Evolutionary conservation across 257 asterid genomes (phyloP).

Genomic region (Solanum phureja): DNA sequence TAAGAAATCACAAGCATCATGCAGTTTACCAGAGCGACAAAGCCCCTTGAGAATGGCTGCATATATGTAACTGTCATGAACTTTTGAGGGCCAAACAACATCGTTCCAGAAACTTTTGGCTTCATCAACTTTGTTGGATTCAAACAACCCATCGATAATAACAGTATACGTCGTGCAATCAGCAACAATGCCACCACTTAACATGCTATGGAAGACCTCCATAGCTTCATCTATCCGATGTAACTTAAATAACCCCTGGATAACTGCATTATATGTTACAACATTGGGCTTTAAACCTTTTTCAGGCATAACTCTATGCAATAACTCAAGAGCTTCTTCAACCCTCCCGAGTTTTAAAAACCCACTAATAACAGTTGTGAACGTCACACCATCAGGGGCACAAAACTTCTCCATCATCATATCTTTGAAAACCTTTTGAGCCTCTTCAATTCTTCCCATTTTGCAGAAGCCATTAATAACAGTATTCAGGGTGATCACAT

Average conservation of each 20-base stretch:
- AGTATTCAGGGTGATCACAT: slow-evolving; percentile 66
- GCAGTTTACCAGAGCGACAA: slow-evolving; percentile 32
- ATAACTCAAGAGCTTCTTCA: slow-evolving; percentile 46
- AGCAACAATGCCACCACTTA: slow-evolving; percentile 24
- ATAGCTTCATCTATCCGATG: slow-evolving; percentile 51
- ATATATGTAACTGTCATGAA: slow-evolving; percentile 62
- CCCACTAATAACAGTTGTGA: slow-evolving; percentile 54
- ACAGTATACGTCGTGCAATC: slow-evolving; percentile 56
- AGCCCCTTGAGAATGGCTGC: slow-evolving; percentile 72
- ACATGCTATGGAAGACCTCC: slow-evolving; percentile 44
- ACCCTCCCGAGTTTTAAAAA: slow-evolving; percentile 42
- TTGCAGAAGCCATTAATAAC: slow-evolving; percentile 71
- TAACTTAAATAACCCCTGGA: slow-evolving; percentile 59
- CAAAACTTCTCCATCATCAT: slow-evolving; percentile 70
- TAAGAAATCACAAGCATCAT: slow-evolving; percentile 66
- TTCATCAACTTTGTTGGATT: slow-evolving; percentile 31
- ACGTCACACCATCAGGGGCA: slow-evolving; percentile 68
- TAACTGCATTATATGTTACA: slow-evolving; percentile 57
- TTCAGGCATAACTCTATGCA: slow-evolving; percentile 47
- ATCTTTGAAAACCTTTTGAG: slow-evolving; percentile 52
- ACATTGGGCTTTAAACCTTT: slow-evolving; percentile 45
- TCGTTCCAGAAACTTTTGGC: slow-evolving; percentile 66
- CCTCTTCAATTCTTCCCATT: slow-evolving; percentile 63
- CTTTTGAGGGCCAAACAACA: slow-evolving; percentile 57
- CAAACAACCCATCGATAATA: slow-evolving; percentile 55